Evolutionary conservation across 2,329 filamentous ascomycete species (phyloP).

Genomic region (Plectosphaerella plurivora): DNA sequence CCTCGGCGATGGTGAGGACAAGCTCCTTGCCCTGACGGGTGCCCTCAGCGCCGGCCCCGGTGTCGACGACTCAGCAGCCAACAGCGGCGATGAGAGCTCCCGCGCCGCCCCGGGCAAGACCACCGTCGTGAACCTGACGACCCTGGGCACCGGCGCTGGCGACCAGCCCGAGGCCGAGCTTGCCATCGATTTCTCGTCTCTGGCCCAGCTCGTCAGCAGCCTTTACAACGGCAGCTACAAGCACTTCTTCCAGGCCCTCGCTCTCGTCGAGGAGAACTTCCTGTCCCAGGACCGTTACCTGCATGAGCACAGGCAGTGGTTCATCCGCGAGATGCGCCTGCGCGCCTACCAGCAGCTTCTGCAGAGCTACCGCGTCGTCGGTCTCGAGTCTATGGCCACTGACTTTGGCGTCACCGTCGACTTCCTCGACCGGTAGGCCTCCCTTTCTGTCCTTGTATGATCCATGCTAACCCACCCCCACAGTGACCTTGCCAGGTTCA

Average conservation of each 20-base stretch:
- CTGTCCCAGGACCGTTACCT: conserved; percentile 91
- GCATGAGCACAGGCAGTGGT: conserved; percentile 94
- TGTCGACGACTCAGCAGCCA: conserved; percentile 70
- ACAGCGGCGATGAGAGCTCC: conserved; percentile 23
- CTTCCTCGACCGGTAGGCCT: conserved; percentile 81
- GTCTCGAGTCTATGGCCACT: conserved; percentile 93
- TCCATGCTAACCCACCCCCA: not conserved
- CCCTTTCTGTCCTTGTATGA: not conserved
- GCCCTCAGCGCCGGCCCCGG: conserved; percentile 77
- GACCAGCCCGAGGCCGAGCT: conserved; percentile 75
- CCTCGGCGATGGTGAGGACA: conserved; percentile 83
- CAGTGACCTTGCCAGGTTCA: conserved; percentile 94
- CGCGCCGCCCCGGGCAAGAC: conserved; percentile 46
- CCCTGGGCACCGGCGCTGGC: conserved; percentile 59
- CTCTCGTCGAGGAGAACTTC: conserved; percentile 88
- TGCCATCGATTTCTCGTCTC: conserved; percentile 81
- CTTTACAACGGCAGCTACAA: conserved; percentile 93
- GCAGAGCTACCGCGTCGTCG: conserved; percentile 94
- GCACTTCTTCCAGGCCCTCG: conserved; percentile 86
- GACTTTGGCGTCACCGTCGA: conserved; percentile 97
- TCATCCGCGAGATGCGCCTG: conserved; percentile 96
- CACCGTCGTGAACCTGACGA: conserved; percentile 80
- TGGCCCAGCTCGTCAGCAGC: conserved; percentile 84
- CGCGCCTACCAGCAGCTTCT: conserved; percentile 95
- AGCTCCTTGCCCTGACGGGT: conserved; percentile 75